These are phyloP conservation scores for Penicillium expansum DNA, from an alignment of 2,329 filamentous ascomycete genomes.

Conservation along the genomic window DNA sequence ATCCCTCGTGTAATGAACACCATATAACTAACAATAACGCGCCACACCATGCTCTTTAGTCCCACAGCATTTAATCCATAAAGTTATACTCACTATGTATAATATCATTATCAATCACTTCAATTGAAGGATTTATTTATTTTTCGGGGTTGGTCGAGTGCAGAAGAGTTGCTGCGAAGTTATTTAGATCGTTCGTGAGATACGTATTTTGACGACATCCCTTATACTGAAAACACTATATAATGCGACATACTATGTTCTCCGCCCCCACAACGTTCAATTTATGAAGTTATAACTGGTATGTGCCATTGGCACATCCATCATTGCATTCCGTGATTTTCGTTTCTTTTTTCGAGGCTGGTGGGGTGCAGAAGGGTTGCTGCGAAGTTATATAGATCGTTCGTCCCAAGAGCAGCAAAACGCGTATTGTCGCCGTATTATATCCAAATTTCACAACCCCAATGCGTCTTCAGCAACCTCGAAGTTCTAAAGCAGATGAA, in stretches of 20 bases:
- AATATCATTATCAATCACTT: no score
- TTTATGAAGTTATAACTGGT: background rate
- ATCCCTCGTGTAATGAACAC: background rate
- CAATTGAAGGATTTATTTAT: no score
- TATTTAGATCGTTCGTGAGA: background rate
- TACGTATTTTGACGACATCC: background rate
- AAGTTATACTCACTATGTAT: background rate
- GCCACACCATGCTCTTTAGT: background rate
- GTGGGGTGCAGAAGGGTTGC: no score
- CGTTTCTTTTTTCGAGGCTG: background rate
- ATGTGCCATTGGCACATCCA: background rate
- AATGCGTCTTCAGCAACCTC: background rate
- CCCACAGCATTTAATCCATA: background rate
- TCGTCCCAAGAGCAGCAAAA: background rate
- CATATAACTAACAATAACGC: no score
- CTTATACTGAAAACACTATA: background rate
- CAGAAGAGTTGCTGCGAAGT: background rate
- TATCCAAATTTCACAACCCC: background rate
- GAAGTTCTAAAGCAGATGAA: background rate
- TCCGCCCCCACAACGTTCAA: background rate
- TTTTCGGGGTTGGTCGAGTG: no score
- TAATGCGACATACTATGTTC: background rate
- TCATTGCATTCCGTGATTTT: background rate
- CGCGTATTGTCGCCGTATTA: background rate
- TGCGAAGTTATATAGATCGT: background rate